phyloP scores from a whole-genome alignment of 192 early-diverging fungal species.

The Entrophospora sp. region DNA sequence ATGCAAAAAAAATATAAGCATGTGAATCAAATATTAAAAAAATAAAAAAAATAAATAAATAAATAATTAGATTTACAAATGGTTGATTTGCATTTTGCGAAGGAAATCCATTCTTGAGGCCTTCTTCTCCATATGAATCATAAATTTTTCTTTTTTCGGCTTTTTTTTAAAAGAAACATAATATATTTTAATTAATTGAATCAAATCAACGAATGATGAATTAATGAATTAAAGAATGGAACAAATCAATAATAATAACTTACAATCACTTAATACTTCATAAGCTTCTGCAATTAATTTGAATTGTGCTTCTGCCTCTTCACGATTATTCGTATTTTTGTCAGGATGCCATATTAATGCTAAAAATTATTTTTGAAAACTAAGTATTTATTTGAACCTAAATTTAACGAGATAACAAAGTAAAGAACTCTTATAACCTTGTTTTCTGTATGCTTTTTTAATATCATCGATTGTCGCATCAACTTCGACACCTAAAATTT shows the following conservation, averaged over 20 bases:
- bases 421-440: constrained; percentile 23
- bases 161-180: neutral
- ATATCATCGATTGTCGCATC: constrained; percentile 69
- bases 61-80: neutral
- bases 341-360: constrained; percentile 79
- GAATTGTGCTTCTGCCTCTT: constrained; percentile 49
- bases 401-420: neutral
- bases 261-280: constrained; percentile 31
- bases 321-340: constrained; percentile 57
- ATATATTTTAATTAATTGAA: neutral
- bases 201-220: too few relatives aligned
- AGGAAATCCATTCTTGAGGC: neutral
- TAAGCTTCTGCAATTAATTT: constrained; percentile 27
- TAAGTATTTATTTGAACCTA: neutral
- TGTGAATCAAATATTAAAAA: neutral
- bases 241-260: neutral
- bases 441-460: constrained; percentile 75
- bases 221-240: neutral
- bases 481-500: constrained; percentile 61
- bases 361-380: neutral
- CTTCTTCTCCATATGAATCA: constrained; percentile 22
- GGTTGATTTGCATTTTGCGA: neutral
- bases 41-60: neutral
- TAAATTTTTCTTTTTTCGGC: constrained; percentile 27
- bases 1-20: neutral